Base-by-base conservation (phyloP, 306 rosid species). In the Castanea mollissima region DNA sequence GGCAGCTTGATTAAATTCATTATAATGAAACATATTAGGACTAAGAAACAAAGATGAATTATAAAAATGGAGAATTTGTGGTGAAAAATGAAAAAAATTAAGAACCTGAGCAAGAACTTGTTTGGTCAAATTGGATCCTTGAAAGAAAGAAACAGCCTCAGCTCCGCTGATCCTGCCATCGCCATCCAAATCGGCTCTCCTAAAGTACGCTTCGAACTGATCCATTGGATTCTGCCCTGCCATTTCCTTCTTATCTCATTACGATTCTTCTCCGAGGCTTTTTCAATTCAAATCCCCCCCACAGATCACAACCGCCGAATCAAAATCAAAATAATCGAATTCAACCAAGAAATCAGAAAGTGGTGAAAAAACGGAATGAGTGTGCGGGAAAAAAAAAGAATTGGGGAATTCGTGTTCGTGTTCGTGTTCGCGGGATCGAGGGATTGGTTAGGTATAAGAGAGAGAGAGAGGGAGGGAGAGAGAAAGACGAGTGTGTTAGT, bases 161-260 rank as follows among this genome's bases (percentile, higher is more conserved):
- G 91, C 85, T 56, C 97, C 99, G 77, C 93, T 94, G 88, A 94
- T 94, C 84, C 93, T 88, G 29, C 97, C 95, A 90, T 94, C 99
- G 31, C 99, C 97, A 56, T 94, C 97, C 85, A 92, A 92, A 92
- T 94, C 99, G 69, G 97, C 97, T 80, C 97, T 81, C 77, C 91
- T 56, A 62, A 94, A 94, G 85, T 60, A 91, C 23, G 84, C 79
- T 76, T 94, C 97, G 58, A 91, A 93, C 92, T 88, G 93, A 94
- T 94, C 97, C 95, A 81, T 82, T 29, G 68, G 55, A 55, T 27
- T 77, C 35, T 77, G 72, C 81, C 71, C 75, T 55, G 84, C 89
- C 88, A 84, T 79, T 60, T n/a, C 57, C 59, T 32, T 44, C 31
- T 49, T 60, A 23, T 60, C 25, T 60, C 27, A 23, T 27, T 27